Percentiles rank a stretch among this genome's conserved stretches.
Conservation (phyloP, 768 basidiomycete genomes). For the Tulasnella sp. region DNA sequence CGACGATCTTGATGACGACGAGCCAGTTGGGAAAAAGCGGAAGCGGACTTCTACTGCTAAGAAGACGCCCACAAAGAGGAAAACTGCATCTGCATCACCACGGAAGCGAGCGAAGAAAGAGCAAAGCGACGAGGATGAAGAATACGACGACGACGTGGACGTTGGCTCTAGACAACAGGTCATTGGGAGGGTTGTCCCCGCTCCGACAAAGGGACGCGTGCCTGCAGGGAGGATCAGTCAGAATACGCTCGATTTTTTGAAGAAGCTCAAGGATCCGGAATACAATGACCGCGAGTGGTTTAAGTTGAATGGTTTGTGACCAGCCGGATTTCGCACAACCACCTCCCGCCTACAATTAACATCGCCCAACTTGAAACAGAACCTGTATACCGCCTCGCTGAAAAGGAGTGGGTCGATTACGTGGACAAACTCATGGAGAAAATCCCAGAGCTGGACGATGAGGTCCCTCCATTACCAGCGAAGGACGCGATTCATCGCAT, state of each 20-base stretch:
- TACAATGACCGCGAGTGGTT: constrained; percentile 88
- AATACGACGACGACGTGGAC: constrained; percentile 37
- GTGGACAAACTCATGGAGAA: constrained; percentile 53
- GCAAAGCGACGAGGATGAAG: constrained; percentile 25
- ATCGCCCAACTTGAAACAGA: constrained; percentile 33
- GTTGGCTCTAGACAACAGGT: constrained; percentile 62
- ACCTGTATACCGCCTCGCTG: constrained; percentile 67
- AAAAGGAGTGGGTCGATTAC: constrained; percentile 84
- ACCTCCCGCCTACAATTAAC: too few relatives aligned
- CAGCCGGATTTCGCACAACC: too few relatives aligned
- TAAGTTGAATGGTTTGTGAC: constrained; percentile 58
- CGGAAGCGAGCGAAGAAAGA: constrained; percentile 23
- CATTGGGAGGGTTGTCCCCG: constrained; percentile 66
- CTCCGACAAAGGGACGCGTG: constrained; percentile 74
- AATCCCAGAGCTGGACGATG: constrained; percentile 60
- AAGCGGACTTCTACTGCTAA: constrained; percentile 21
- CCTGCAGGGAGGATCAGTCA: constrained; percentile 77
- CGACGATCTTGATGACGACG: constrained; percentile 30
- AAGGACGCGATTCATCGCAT: constrained; percentile 90
- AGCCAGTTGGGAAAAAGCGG: constrained; percentile 23
- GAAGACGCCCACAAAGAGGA: constrained; percentile 14
- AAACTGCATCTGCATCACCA: constrained; percentile 9
- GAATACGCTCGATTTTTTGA: constrained; percentile 73
- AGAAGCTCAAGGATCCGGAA: constrained; percentile 54
- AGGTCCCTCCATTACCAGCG: constrained; percentile 79